Conservation (phyloP, 108 stramenopile species). For the Fistulifera solaris region DNA sequence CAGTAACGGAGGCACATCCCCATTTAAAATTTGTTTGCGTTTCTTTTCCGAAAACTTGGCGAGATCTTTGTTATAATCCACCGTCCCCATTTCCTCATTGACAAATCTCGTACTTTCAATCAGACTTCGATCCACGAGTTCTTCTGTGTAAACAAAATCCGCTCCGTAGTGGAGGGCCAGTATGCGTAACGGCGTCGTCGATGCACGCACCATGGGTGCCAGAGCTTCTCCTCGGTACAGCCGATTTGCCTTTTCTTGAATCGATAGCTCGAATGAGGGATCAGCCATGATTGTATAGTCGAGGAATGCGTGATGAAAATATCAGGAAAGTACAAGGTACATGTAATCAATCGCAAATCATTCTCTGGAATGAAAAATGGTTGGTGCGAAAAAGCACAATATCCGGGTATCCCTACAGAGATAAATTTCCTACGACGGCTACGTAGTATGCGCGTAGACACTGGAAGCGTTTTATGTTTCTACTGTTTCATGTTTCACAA, state of each 20-base stretch:
- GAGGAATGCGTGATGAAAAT: too few species aligned
- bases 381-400: too few species aligned
- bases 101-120: slow-evolving; percentile 43
- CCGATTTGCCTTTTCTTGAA: slow-evolving; percentile 18
- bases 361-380: too few species aligned
- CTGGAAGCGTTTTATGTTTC: too few species aligned
- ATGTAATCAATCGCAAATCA: too few species aligned
- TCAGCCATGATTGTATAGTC: too few species aligned
- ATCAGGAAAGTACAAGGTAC: too few species aligned
- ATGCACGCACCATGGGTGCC: slow-evolving; percentile 91
- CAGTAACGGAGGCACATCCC: slow-evolving; percentile 42
- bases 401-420: too few species aligned
- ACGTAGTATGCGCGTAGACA: too few species aligned
- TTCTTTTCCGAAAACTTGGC: slow-evolving; percentile 40
- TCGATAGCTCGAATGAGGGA: too few species aligned
- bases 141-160: slow-evolving; percentile 88
- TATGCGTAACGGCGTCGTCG: slow-evolving; percentile 83
- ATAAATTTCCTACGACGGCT: too few species aligned
- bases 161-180: slow-evolving; percentile 87
- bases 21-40: slow-evolving; percentile 27
- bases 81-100: slow-evolving; percentile 60
- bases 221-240: slow-evolving; percentile 40
- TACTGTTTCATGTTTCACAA: too few species aligned
- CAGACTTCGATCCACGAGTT: slow-evolving; percentile 87
- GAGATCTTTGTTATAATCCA: slow-evolving; percentile 77